Evolutionary conservation across 306 rosid genomes (phyloP).

Genomic region (Sesbania bispinosa): DNA sequence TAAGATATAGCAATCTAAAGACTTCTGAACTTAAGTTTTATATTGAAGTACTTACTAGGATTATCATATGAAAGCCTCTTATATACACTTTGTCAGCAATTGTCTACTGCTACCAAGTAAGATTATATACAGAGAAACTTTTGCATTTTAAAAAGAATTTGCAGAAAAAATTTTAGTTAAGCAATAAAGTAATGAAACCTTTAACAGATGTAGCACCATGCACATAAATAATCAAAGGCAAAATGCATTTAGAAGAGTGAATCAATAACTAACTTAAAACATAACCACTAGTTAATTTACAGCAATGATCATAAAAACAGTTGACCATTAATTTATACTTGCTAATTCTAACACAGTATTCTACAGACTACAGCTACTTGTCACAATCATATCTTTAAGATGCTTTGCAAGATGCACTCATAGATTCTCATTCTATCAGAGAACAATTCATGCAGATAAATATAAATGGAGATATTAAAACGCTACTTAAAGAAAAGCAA

Average conservation of each 20-base stretch:
- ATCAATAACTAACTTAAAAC: background rate
- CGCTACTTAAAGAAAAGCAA: background rate
- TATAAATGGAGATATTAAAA: background rate
- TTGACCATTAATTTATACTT: background rate
- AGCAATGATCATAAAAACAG: background rate
- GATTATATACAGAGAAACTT: background rate
- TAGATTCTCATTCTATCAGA: conserved; percentile 1
- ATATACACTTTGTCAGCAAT: too few species aligned
- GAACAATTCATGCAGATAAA: conserved; percentile 16
- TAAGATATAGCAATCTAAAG: background rate
- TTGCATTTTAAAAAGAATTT: background rate
- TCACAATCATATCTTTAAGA: background rate
- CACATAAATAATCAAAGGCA: background rate
- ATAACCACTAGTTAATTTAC: background rate
- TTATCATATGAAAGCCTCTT: too few species aligned
- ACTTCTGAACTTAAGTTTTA: background rate
- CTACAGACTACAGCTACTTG: background rate
- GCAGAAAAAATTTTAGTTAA: background rate
- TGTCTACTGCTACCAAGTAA: too few species aligned
- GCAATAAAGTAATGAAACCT: background rate
- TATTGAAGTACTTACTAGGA: too few species aligned
- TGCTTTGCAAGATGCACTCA: conserved; percentile 12
- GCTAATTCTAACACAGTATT: background rate
- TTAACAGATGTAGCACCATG: background rate
- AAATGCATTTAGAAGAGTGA: background rate